Conservation (phyloP, 106 monocot genomes). For the Alisma plantagoaquatica region DNA sequence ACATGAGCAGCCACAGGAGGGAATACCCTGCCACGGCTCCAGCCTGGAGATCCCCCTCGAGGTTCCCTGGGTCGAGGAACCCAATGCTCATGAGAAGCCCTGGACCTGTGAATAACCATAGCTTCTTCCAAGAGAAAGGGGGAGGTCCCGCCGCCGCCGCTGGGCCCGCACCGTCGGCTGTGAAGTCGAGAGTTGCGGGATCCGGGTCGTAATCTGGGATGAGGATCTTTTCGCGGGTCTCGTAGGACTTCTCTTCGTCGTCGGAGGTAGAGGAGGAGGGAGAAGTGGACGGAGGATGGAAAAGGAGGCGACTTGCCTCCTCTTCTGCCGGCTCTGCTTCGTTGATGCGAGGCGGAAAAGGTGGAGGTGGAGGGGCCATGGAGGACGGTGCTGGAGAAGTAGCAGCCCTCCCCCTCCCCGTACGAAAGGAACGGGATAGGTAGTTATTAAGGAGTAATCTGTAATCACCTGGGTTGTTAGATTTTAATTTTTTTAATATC, state of each 20-base stretch:
- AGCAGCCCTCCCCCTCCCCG: too few species aligned
- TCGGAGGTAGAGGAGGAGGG: neutral
- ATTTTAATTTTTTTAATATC: too few species aligned
- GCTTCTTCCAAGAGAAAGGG: constrained; percentile 64
- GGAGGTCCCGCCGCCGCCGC: constrained; percentile 13
- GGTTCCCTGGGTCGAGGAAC: constrained; percentile 67
- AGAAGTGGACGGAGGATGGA: neutral
- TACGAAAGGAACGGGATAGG: too few species aligned
- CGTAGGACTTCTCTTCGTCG: constrained; percentile 50
- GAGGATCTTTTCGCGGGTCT: constrained; percentile 36
- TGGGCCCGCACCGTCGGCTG: too few species aligned
- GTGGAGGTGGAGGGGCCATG: neutral
- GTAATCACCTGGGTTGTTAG: too few species aligned
- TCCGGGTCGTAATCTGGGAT: too few species aligned
- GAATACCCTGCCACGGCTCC: constrained; percentile 67
- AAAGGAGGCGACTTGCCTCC: neutral
- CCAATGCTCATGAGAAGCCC: constrained; percentile 75
- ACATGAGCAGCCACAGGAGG: constrained; percentile 54
- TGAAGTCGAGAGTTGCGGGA: too few species aligned
- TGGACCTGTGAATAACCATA: constrained; percentile 69
- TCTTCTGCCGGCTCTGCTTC: neutral
- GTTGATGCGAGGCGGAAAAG: neutral
- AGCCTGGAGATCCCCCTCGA: constrained; percentile 71
- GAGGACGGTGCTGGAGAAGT: too few species aligned
- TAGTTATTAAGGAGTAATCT: too few species aligned